Evolutionary conservation across 73 alveolate species (phyloP), one percentile per base, ranked within the genome.

Genomic region (Tetrahymena elliotti): DNA sequence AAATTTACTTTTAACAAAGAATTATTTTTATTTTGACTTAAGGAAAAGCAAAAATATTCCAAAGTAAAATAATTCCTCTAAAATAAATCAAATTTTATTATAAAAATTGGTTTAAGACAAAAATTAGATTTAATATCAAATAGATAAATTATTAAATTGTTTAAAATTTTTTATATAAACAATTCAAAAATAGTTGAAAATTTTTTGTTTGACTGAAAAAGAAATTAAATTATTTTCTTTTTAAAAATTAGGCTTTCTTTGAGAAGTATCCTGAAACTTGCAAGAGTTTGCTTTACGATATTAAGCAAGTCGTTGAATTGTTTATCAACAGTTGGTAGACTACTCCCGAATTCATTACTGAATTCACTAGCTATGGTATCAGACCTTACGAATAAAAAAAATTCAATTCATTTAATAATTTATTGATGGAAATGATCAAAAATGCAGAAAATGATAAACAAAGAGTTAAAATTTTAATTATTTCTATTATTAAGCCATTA

Each of bases 301-400:
- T 94, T 27, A 94, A 94, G 33, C 47, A 88, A 18, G 93, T 94
- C 35, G 38, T 94, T 34, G 96, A 94, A 92, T 88, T 94, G 22
- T 94, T 84, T 52, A 94, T 94, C 6, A 94, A 94, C 52, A 84
- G 96, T 92, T 94, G 96, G 96, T 22, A 88, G 16, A 36, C 93
- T 34, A 39, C 94, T 39, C 83, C 41, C 47, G 95, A 94, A 35
- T 94, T 88, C 15, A 84, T 92, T 18, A 88, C 84, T 24, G 83
- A 54, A 38, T 38, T 88, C 22, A 94, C 96, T 15, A 93, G 93
- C 36, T 47, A 84, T 53, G 96, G 96, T 33, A 94, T 94, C 35
- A 88, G 93, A 39, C 93, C 95, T 33, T 94, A 94, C 54, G 53
- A 92, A 24, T 88, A 84, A 38, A 94, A 94, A 68, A 94, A 94